phyloP scores from a whole-genome alignment of 1,139 yeast species.

The Debaryomyces nepalensis region DNA sequence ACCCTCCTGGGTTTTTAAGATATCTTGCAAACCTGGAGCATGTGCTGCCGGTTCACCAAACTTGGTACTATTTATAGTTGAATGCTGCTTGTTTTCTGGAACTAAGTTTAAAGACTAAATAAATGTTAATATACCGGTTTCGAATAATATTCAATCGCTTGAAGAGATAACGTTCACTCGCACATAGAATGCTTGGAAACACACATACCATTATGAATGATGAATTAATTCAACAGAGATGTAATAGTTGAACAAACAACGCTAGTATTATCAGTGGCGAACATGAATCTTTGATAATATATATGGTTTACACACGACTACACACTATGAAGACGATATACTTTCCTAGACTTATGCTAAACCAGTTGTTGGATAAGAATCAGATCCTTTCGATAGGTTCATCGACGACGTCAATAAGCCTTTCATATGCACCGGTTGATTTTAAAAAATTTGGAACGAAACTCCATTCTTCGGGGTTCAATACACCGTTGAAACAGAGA shows the following conservation, averaged over 20 bases:
- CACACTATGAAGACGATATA: background rate
- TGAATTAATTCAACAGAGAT: background rate
- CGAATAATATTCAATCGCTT: background rate
- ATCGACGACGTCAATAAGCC: constrained; percentile 16
- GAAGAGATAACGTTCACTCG: background rate
- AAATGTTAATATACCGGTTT: constrained; percentile 16
- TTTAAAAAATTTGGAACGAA: constrained; percentile 53
- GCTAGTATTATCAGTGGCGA: constrained; percentile 10
- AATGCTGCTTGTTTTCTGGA: constrained; percentile 48
- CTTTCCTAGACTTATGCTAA: too few relatives aligned
- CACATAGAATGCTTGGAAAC: too few relatives aligned
- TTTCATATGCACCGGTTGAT: constrained; percentile 3
- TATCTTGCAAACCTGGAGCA: constrained; percentile 66
- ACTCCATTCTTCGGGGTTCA: constrained; percentile 51
- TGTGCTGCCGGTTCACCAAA: constrained; percentile 60
- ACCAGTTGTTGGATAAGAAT: too few relatives aligned
- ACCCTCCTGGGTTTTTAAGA: constrained; percentile 60
- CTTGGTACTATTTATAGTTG: constrained; percentile 50
- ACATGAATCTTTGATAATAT: constrained; percentile 2
- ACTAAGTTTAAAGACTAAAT: constrained; percentile 52
- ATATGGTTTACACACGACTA: background rate
- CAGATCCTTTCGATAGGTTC: constrained; percentile 19
- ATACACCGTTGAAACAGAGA: constrained; percentile 71
- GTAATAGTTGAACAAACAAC: background rate
- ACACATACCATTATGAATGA: constrained; percentile 1